Evolutionary conservation across 176 grass and related monocot species (phyloP).

Genomic region (Ensete ventricosum): DNA sequence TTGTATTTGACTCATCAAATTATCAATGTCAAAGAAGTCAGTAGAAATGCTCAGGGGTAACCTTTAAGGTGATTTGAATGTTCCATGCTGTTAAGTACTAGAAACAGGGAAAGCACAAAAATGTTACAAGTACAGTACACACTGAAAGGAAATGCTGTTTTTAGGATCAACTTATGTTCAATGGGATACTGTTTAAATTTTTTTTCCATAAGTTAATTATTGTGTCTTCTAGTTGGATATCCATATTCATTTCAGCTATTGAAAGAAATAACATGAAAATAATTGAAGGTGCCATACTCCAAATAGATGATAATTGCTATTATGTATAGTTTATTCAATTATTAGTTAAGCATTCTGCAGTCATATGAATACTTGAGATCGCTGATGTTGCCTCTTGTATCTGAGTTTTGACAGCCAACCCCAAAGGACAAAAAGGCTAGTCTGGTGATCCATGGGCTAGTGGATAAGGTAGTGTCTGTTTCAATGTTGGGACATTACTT

Average conservation of each 20-base stretch:
- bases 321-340: neutral
- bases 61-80: too few relatives aligned
- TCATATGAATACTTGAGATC: neutral
- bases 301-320: neutral
- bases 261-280: neutral
- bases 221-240: neutral
- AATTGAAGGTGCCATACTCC: neutral
- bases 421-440: constrained; percentile 95
- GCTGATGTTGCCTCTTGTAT: constrained; percentile 4
- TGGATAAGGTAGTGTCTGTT: constrained; percentile 67
- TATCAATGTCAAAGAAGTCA: too few relatives aligned
- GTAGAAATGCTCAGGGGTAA: too few relatives aligned
- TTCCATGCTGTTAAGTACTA: too few relatives aligned
- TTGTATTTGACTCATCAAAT: too few relatives aligned
- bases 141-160: too few relatives aligned
- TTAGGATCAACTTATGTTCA: too few relatives aligned
- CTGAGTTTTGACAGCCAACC: constrained; percentile 47
- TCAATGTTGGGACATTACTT: constrained; percentile 20
- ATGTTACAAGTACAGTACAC: too few relatives aligned
- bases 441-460: constrained; percentile 86
- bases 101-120: too few relatives aligned
- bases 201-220: too few relatives aligned
- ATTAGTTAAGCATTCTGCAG: neutral
- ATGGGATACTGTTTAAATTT: too few relatives aligned
- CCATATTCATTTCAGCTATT: neutral